Conservation (phyloP, 2,329 filamentous ascomycete species). For the Aureobasidium leucospermi region DNA sequence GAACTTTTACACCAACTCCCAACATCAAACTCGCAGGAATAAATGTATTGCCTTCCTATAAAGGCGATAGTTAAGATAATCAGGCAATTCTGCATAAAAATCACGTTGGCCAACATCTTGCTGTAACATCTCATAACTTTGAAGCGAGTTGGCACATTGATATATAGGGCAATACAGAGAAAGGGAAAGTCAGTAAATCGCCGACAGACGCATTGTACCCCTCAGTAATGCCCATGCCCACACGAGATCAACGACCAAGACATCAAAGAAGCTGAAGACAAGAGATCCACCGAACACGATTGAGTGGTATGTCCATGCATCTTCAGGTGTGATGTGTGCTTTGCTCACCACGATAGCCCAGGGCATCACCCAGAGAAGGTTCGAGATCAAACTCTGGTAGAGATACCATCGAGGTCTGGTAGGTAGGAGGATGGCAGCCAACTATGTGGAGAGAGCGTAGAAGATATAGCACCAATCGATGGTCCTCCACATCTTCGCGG, state of each 20-base stretch:
- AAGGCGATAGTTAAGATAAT: too few species aligned
- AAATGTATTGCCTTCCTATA: too few species aligned
- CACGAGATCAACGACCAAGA: slow-evolving; percentile 42
- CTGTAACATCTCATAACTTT: too few species aligned
- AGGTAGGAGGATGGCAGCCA: slow-evolving; percentile 57
- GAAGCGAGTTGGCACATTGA: too few species aligned
- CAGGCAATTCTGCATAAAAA: too few species aligned
- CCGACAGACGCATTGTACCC: slow-evolving; percentile 31
- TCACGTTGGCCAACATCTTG: too few species aligned
- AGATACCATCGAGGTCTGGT: slow-evolving; percentile 61
- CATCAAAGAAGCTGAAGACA: slow-evolving; percentile 57
- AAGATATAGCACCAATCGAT: slow-evolving; percentile 59
- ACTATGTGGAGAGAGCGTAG: slow-evolving; percentile 58
- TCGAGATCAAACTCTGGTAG: slow-evolving; percentile 58
- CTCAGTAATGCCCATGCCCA: slow-evolving; percentile 46
- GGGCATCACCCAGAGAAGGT: slow-evolving; percentile 60
- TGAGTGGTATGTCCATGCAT: slow-evolving; percentile 61
- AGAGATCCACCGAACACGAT: slow-evolving; percentile 62
- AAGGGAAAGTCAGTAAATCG: neutral
- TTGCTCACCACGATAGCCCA: slow-evolving; percentile 59
- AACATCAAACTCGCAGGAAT: too few species aligned
- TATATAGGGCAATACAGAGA: too few species aligned
- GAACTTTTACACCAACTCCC: too few species aligned
- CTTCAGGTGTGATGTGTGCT: slow-evolving; percentile 39
- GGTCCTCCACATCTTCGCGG: slow-evolving; percentile 57